Conservation (phyloP, 2,329 filamentous ascomycete species). For the Trichoderma atrobrunneum region DNA sequence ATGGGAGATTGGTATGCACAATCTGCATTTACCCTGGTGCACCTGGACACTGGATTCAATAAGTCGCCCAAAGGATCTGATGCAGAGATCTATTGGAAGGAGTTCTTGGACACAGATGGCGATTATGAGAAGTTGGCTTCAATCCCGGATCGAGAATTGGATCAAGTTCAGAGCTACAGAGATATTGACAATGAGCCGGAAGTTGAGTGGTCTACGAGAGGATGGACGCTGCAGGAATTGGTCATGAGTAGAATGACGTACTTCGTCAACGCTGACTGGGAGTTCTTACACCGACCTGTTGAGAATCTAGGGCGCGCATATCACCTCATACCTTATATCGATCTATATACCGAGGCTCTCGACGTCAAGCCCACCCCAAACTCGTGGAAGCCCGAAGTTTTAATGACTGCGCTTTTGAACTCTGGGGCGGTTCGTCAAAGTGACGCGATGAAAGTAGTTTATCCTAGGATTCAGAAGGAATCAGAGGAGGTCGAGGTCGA, state of each 20-base stretch:
- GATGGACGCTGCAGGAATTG: slow-evolving; percentile 10
- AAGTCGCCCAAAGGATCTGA: background rate
- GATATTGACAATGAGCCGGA: background rate
- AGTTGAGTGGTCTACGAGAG: slow-evolving; percentile 9
- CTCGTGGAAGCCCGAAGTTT: background rate
- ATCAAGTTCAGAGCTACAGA: background rate
- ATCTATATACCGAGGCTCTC: background rate
- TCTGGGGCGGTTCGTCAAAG: background rate
- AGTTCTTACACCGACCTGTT: background rate
- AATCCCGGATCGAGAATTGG: background rate
- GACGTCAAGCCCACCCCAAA: background rate
- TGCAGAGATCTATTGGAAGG: background rate
- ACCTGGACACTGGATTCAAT: slow-evolving; percentile 1
- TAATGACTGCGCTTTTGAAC: slow-evolving; percentile 10
- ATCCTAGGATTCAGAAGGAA: background rate
- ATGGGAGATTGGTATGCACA: slow-evolving; percentile 20
- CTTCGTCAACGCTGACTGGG: slow-evolving; percentile 9
- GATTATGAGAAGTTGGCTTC: slow-evolving; percentile 6
- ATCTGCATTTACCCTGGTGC: slow-evolving; percentile 11
- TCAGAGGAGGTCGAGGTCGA: background rate
- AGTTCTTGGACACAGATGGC: slow-evolving; percentile 1
- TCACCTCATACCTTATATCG: slow-evolving; percentile 5
- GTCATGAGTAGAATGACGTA: slow-evolving; percentile 10
- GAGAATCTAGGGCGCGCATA: background rate
- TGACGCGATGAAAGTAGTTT: background rate